Conservation (phyloP, 1,284 basidiomycete species). For the Mycena citricolor region DNA sequence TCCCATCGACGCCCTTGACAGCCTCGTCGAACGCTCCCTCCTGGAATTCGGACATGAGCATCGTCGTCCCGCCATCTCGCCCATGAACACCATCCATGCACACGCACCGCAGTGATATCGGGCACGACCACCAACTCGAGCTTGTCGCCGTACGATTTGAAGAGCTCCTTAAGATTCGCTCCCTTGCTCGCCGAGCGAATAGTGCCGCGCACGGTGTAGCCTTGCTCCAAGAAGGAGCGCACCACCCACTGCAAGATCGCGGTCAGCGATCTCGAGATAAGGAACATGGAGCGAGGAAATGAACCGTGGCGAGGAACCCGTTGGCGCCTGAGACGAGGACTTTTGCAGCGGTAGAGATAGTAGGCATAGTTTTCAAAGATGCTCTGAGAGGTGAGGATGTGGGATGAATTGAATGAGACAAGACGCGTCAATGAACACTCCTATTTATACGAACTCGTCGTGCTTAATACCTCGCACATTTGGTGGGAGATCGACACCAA, state of each 20-base stretch:
- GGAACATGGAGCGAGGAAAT: background rate
- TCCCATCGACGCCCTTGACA: conserved; percentile 59
- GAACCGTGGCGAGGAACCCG: conserved; percentile 34
- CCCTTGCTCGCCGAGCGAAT: conserved; percentile 42
- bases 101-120: conserved; percentile 43
- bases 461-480: no score
- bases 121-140: conserved; percentile 46
- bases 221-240: conserved; percentile 39
- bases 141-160: conserved; percentile 39
- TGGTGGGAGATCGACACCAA: no score
- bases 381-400: no score
- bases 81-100: background rate
- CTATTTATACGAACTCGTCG: no score
- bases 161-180: conserved; percentile 38
- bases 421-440: no score
- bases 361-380: no score
- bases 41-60: conserved; percentile 31
- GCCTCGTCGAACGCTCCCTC: conserved; percentile 64
- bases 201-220: conserved; percentile 40
- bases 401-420: no score
- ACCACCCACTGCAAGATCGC: conserved; percentile 32
- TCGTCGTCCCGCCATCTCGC: background rate
- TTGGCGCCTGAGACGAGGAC: conserved; percentile 42
- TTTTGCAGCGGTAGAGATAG: no score
- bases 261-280: background rate